Percentiles rank a stretch among this genome's conserved stretches.
phyloP scores from a whole-genome alignment of 1,284 basidiomycete species.

The Tilletia indica region DNA sequence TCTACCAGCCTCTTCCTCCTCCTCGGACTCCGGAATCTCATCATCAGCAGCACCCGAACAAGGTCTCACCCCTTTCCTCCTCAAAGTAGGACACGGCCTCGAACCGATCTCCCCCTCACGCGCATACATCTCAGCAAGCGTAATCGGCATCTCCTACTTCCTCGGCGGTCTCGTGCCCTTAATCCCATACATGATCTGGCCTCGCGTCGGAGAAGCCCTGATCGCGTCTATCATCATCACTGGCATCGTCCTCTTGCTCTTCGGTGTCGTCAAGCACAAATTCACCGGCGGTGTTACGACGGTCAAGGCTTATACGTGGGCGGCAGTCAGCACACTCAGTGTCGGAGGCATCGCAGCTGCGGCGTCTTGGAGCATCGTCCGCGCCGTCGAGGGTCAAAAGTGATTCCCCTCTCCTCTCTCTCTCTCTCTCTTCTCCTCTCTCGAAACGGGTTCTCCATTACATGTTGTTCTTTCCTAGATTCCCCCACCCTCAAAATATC shows the following conservation, averaged over 20 bases:
- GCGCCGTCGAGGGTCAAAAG: conserved; percentile 64
- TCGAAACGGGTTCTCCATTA: too few species aligned
- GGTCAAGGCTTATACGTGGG: conserved; percentile 64
- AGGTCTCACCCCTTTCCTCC: conserved; percentile 48
- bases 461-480: too few species aligned
- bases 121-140: conserved; percentile 40
- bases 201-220: conserved; percentile 34
- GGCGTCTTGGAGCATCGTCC: conserved; percentile 82
- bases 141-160: conserved; percentile 46
- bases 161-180: conserved; percentile 44
- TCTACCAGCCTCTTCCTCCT: conserved; percentile 2
- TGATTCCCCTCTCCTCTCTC: not conserved
- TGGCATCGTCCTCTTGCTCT: conserved; percentile 39
- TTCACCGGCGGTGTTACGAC: conserved; percentile 41
- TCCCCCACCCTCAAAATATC: too few species aligned
- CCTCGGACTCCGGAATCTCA: not conserved
- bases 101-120: conserved; percentile 45
- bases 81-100: conserved; percentile 41
- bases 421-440: too few species aligned
- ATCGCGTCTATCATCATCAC: conserved; percentile 42
- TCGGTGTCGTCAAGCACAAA: conserved; percentile 45
- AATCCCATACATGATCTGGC: conserved; percentile 46
- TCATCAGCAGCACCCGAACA: conserved; percentile 16
- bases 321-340: conserved; percentile 80
- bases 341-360: conserved; percentile 88